A percentile compares a stretch with the other conserved stretches of the same genome.
phyloP scores from a whole-genome alignment of 805 yeast species.

The Starmerella khaoyaiensis region DNA sequence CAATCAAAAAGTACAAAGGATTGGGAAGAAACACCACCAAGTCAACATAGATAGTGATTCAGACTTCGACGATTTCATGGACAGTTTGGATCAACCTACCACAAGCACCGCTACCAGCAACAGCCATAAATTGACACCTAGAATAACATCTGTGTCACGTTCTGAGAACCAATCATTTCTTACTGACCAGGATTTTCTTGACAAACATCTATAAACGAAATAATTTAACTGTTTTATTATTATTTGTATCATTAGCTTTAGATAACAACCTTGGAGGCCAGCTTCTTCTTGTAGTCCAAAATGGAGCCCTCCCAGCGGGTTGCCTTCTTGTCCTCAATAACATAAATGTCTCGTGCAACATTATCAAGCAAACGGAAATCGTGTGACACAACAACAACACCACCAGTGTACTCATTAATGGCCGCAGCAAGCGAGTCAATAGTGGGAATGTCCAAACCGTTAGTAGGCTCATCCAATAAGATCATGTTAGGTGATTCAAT shows the following conservation, averaged over 20 bases:
- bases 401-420: conserved; percentile 87
- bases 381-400: conserved; percentile 97
- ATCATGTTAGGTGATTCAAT: conserved; percentile 90
- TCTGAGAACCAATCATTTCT: not conserved
- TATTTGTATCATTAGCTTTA: conserved; percentile 5
- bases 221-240: too few species aligned
- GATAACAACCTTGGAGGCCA: conserved; percentile 62
- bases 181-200: too few species aligned
- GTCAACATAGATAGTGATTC: conserved; percentile 18
- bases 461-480: conserved; percentile 97
- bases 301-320: conserved; percentile 93
- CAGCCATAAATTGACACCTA: too few species aligned
- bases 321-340: conserved; percentile 89
- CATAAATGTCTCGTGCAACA: conserved; percentile 94
- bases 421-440: conserved; percentile 97
- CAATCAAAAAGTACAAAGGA: conserved; percentile 9
- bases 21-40: conserved; percentile 11
- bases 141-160: too few species aligned
- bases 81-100: conserved; percentile 3
- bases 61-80: conserved; percentile 22
- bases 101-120: too few species aligned
- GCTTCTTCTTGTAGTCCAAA: conserved; percentile 80
- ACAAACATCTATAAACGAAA: too few species aligned
- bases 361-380: conserved; percentile 96
- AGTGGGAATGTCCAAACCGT: conserved; percentile 96